Evolutionary conservation across 306 rosid species (phyloP), one percentile per base, ranked within the genome.

Genomic region (Malus sylvestris): DNA sequence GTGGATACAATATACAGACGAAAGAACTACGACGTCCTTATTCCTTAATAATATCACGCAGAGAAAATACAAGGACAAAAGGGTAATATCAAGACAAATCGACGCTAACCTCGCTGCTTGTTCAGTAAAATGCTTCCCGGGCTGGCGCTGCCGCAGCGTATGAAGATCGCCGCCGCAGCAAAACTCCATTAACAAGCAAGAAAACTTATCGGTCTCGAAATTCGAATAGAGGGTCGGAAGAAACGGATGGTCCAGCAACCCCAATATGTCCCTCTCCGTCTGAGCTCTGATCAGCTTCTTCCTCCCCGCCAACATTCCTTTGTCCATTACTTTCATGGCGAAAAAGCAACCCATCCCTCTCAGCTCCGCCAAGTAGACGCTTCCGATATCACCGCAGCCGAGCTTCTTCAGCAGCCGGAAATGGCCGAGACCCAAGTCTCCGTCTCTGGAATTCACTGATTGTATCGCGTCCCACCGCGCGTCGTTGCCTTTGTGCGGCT

Each of bases 81-180:
- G 38, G 19, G 38, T 61, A 16, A 58, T 57, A 25, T 57, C 3
- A 35, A 16, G 8, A 25, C 20, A 5, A 14, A 49, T 55, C 19
- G 25, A 15, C 8, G 70, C 85, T 42, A 68, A 88, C 89, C 87
- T 83, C 1, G 91, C 87, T 11, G 86, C 85, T 52, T 83, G 91
- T 71, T 88, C 89, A 5, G 85, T 69, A 63, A 85, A 88, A 64
- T 81, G 85, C 81, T 85, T 88, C 75, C 83, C 81, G 3, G 81
- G 89, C 68, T 83, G 91, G 70, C 87, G 87, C 68, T 88, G 89
- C 30, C 91, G 77, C 42, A 85, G 85, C n/a, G 89, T 82, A 38
- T 88, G 91, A 60, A 88, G 88, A 77, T 88, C 89, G 4, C 91
- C 91, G 45, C 91, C 91, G 38, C 86, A 79, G 81, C 91, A 88